phyloP scores from a whole-genome alignment of 768 basidiomycete genomes.

The Rossbeevera mucosa region DNA sequence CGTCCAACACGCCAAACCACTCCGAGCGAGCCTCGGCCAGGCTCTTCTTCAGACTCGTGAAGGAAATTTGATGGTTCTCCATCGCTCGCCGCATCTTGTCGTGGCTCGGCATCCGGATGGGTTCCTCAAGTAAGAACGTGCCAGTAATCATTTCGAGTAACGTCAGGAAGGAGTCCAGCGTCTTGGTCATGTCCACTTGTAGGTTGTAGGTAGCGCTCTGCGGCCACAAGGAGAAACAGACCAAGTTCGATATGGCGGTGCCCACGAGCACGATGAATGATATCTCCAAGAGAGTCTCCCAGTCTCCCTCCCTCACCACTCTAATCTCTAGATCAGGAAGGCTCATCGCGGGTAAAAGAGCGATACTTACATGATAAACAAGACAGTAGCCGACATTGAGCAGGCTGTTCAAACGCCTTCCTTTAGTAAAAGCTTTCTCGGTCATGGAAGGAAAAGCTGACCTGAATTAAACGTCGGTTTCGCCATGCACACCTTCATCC shows the following conservation, averaged over 20 bases:
- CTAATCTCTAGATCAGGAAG: slow-evolving; percentile 33
- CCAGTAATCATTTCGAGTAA: slow-evolving; percentile 76
- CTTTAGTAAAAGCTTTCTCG: not conserved
- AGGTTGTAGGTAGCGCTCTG: slow-evolving; percentile 80
- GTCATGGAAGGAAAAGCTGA: slow-evolving; percentile 21
- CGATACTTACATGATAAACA: slow-evolving; percentile 69
- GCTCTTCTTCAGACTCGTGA: slow-evolving; percentile 84
- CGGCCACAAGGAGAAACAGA: slow-evolving; percentile 83
- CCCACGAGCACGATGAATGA: slow-evolving; percentile 76
- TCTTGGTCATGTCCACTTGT: slow-evolving; percentile 79
- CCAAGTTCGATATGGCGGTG: slow-evolving; percentile 69
- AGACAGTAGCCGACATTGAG: slow-evolving; percentile 78
- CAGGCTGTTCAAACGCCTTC: slow-evolving; percentile 46
- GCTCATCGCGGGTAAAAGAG: not conserved
- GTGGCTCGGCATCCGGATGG: slow-evolving; percentile 49
- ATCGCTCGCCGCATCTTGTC: slow-evolving; percentile 75
- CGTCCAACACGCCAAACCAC: slow-evolving; percentile 42
- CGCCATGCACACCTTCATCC: slow-evolving; percentile 88
- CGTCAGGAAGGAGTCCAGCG: slow-evolving; percentile 84
- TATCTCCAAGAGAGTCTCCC: slow-evolving; percentile 67
- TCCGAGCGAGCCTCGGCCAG: slow-evolving; percentile 86
- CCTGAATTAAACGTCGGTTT: slow-evolving; percentile 91
- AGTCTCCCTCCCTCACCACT: slow-evolving; percentile 85
- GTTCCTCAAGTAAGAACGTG: slow-evolving; percentile 80
- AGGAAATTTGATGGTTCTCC: slow-evolving; percentile 81